Conservation (phyloP, 1,139 yeast species). For the Geotrichum restrictum region DNA sequence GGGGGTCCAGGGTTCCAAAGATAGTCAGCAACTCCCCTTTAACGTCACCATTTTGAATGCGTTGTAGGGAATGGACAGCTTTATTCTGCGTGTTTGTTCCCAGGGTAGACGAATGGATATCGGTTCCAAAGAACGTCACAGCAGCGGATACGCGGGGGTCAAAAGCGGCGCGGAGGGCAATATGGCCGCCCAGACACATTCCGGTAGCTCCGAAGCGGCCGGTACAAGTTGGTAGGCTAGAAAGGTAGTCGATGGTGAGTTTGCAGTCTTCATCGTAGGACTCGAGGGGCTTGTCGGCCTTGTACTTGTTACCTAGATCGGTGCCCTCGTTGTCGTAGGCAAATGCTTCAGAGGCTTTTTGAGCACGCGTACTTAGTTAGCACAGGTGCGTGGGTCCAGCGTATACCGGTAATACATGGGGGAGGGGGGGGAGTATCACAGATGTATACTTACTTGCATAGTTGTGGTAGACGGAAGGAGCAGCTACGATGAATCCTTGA, state of each 20-base stretch:
- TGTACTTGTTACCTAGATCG: conserved; percentile 66
- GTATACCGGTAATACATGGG: too few species aligned
- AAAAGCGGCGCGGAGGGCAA: conserved; percentile 69
- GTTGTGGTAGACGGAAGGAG: conserved; percentile 77
- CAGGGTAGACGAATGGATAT: conserved; percentile 62
- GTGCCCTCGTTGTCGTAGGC: conserved; percentile 72
- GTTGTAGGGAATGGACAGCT: conserved; percentile 47
- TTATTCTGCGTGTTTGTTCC: conserved; percentile 49
- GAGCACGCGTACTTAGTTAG: not conserved
- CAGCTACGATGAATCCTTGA: conserved; percentile 72
- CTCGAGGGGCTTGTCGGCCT: conserved; percentile 60
- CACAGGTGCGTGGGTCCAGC: too few species aligned
- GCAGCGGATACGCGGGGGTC: conserved; percentile 64
- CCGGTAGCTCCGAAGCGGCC: conserved; percentile 81
- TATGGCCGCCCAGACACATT: conserved; percentile 83
- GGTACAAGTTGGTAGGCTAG: conserved; percentile 56
- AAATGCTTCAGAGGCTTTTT: conserved; percentile 53
- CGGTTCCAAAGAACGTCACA: conserved; percentile 78
- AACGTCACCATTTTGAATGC: conserved; percentile 46
- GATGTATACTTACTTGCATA: conserved; percentile 43
- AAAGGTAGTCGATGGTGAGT: conserved; percentile 60
- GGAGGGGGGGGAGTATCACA: not conserved
- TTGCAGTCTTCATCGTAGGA: conserved; percentile 75
- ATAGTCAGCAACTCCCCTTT: conserved; percentile 61
- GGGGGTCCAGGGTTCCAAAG: conserved; percentile 76